Evolutionary conservation across 495 filamentous ascomycete genomes (phyloP).

Genomic region (Hypoxylon fragiforme): DNA sequence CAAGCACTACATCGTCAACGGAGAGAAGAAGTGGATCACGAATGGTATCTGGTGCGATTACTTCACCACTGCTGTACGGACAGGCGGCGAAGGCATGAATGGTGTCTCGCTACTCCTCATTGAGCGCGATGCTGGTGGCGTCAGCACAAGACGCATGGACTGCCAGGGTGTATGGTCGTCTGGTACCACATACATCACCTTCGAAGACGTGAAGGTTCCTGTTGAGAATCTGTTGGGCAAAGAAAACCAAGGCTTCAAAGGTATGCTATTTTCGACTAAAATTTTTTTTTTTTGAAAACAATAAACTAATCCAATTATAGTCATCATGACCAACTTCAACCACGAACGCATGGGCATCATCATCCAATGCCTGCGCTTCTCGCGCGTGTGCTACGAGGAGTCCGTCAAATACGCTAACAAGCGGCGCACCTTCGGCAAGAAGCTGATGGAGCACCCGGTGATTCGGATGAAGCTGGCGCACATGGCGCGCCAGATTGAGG

Average conservation of each 20-base stretch:
- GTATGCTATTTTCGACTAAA: no score
- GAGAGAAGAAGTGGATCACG: conserved; percentile 99
- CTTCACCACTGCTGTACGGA: conserved; percentile 95
- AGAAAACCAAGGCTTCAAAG: conserved; percentile 97
- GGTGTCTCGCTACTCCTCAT: conserved; percentile 90
- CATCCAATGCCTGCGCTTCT: conserved; percentile 94
- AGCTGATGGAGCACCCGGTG: conserved; percentile 93
- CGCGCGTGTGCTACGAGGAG: conserved; percentile 96
- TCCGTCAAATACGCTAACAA: conserved; percentile 95
- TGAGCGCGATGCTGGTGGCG: conserved; percentile 72
- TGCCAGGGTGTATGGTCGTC: conserved; percentile 96
- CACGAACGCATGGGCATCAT: conserved; percentile 98
- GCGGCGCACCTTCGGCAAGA: conserved; percentile 93
- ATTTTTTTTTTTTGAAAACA: neutral
- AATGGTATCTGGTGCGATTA: conserved; percentile 97
- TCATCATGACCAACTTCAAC: conserved; percentile 99
- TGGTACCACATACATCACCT: conserved; percentile 95
- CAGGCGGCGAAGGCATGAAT: conserved; percentile 83
- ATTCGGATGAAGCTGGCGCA: conserved; percentile 97
- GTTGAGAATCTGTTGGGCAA: conserved; percentile 98
- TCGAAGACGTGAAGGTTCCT: conserved; percentile 97
- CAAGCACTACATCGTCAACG: conserved; percentile 99
- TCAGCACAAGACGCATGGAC: conserved; percentile 93
- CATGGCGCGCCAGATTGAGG: conserved; percentile 98
- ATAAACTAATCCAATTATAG: conserved; percentile 39